These are phyloP conservation scores for Blastobotrys petasosporus DNA, from an alignment of 1,139 yeast species.

Conservation along the genomic window DNA sequence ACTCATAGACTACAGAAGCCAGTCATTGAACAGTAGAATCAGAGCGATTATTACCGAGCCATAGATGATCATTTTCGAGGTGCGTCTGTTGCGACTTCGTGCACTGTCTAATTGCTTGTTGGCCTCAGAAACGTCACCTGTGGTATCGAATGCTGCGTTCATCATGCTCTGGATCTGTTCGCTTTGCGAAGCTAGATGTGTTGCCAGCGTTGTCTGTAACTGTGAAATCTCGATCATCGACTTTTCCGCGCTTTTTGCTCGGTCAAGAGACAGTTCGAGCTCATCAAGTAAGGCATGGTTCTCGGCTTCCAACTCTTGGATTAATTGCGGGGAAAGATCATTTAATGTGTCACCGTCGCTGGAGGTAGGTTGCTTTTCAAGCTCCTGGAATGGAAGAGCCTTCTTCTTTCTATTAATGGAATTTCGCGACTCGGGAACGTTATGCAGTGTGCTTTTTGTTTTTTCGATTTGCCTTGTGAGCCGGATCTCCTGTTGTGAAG, in stretches of 20 bases:
- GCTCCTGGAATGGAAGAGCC: conserved; percentile 1
- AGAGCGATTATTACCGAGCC: conserved; percentile 58
- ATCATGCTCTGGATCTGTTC: conserved; percentile 62
- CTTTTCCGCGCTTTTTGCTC: conserved; percentile 51
- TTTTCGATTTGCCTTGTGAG: conserved; percentile 32
- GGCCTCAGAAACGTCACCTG: conserved; percentile 64
- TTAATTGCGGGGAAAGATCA: conserved; percentile 51
- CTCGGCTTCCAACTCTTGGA: conserved; percentile 65
- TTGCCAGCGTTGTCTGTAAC: conserved; percentile 68
- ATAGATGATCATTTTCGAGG: conserved; percentile 61
- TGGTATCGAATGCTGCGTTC: conserved; percentile 66
- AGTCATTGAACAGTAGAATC: conserved; percentile 59
- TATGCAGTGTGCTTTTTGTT: conserved; percentile 26
- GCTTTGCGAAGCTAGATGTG: conserved; percentile 71
- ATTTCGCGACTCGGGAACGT: conserved; percentile 14
- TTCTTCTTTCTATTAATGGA: too few species aligned
- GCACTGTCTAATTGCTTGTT: conserved; percentile 70
- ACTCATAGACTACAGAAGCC: conserved; percentile 36
- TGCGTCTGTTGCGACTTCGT: conserved; percentile 59
- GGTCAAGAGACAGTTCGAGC: conserved; percentile 41
- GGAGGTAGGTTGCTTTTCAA: conserved; percentile 19
- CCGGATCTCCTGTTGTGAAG: conserved; percentile 35
- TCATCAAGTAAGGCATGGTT: conserved; percentile 69
- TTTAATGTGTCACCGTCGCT: conserved; percentile 19
- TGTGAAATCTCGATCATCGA: conserved; percentile 76